A percentile compares a stretch with the other conserved stretches of the same genome.
These are phyloP conservation scores for Phytophthora sojae DNA, from an alignment of 352 stramenopile species.

Conservation along the genomic window DNA sequence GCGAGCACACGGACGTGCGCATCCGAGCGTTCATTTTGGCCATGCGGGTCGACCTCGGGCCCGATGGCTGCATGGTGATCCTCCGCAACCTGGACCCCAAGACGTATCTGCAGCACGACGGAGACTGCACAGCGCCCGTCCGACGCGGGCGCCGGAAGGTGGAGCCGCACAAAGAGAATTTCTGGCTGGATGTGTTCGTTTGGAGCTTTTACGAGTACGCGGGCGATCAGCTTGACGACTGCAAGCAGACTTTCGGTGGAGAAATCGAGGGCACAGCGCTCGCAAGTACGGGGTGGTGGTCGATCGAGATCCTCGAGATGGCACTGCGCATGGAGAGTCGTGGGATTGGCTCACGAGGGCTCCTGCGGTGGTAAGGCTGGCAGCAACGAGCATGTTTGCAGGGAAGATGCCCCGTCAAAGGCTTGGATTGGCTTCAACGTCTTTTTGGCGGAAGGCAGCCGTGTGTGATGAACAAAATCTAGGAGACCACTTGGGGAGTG, in stretches of 20 bases:
- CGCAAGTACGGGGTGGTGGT: constrained; percentile 66
- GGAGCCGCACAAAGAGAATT: constrained; percentile 56
- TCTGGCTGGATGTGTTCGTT: constrained; percentile 78
- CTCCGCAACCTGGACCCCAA: constrained; percentile 68
- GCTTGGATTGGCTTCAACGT: neutral
- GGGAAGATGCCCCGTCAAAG: neutral
- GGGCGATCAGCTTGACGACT: constrained; percentile 49
- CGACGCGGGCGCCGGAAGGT: constrained; percentile 64
- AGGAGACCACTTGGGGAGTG: neutral
- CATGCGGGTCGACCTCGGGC: constrained; percentile 56
- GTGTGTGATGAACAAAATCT: neutral
- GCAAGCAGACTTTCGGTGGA: constrained; percentile 66
- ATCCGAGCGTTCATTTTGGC: constrained; percentile 70
- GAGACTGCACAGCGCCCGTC: constrained; percentile 54
- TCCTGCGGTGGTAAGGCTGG: constrained; percentile 37
- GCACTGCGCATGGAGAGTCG: constrained; percentile 64
- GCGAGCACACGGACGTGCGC: constrained; percentile 53
- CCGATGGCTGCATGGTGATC: constrained; percentile 51
- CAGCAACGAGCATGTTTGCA: neutral
- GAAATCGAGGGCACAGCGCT: constrained; percentile 67
- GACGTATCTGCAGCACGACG: constrained; percentile 57
- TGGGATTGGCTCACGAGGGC: constrained; percentile 50
- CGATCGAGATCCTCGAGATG: constrained; percentile 78
- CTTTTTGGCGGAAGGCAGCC: too few relatives aligned
- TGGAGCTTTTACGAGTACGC: constrained; percentile 68